phyloP scores from a whole-genome alignment of 2,329 filamentous ascomycete genomes.

The Alternaria brassicicola region DNA sequence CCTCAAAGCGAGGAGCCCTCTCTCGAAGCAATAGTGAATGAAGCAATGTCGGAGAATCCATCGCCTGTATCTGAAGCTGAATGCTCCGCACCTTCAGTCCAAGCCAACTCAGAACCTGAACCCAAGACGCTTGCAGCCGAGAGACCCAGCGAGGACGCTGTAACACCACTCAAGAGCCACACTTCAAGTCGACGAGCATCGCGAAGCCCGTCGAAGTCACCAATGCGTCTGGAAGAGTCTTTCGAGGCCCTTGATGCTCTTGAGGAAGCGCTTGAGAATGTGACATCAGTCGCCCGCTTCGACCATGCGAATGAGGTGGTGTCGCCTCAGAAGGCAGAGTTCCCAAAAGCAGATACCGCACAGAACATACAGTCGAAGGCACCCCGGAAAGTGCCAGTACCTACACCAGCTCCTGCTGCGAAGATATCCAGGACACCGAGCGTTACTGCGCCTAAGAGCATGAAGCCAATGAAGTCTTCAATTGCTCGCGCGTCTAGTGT shows the following conservation, averaged over 20 bases:
- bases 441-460: slow-evolving; percentile 32
- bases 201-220: slow-evolving; percentile 35
- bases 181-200: slow-evolving; percentile 30
- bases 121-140: slow-evolving; percentile 38
- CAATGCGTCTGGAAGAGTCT: slow-evolving; percentile 53
- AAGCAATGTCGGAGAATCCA: not conserved
- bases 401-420: slow-evolving; percentile 8
- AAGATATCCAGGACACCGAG: slow-evolving; percentile 38
- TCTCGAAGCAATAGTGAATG: not conserved
- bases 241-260: slow-evolving; percentile 59
- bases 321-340: slow-evolving; percentile 32
- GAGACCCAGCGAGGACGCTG: slow-evolving; percentile 32
- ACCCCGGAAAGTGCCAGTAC: slow-evolving; percentile 15
- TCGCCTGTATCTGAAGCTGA: slow-evolving; percentile 9
- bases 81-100: slow-evolving; percentile 20
- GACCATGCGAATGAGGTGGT: slow-evolving; percentile 41
- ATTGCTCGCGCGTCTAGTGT: slow-evolving; percentile 37
- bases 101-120: slow-evolving; percentile 32
- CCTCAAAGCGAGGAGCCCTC: not conserved
- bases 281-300: slow-evolving; percentile 49
- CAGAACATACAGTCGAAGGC: slow-evolving; percentile 13
- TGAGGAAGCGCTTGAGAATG: slow-evolving; percentile 59
- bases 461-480: slow-evolving; percentile 36
- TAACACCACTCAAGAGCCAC: slow-evolving; percentile 30
- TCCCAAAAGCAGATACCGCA: slow-evolving; percentile 10